Percentiles rank a stretch among this genome's conserved stretches.
Evolutionary conservation across 1,139 yeast species (phyloP).

Genomic region (Hyphopichia wangnamkhiaoensis): DNA sequence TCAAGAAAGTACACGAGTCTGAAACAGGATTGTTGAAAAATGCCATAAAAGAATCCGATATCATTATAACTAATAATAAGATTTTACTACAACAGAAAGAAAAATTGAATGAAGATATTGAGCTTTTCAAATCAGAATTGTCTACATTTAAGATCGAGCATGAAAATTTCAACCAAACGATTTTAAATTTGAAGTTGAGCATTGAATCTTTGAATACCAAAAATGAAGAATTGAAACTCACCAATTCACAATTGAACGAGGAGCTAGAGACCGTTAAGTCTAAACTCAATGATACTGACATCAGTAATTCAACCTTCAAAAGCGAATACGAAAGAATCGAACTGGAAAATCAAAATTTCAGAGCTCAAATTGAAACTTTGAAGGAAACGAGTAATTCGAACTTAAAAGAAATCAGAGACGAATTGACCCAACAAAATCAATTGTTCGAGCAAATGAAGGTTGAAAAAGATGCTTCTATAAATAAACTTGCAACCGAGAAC

Average conservation of each 20-base stretch:
- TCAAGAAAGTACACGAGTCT: constrained; percentile 3
- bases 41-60: constrained; percentile 5
- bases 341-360: constrained; percentile 1
- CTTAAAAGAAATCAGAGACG: neutral
- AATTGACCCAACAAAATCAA: neutral
- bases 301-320: neutral
- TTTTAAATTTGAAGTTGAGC: constrained; percentile 13
- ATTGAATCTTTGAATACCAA: constrained; percentile 10
- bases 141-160: constrained; percentile 12
- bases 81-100: constrained; percentile 9
- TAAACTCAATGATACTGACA: neutral
- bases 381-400: neutral
- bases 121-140: constrained; percentile 16
- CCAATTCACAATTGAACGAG: neutral
- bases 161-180: constrained; percentile 12
- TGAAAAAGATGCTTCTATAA: constrained; percentile 1
- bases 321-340: constrained; percentile 1
- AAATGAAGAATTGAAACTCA: constrained; percentile 9
- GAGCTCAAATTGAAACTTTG: neutral
- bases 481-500: neutral
- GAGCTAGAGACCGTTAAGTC: neutral
- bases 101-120: constrained; percentile 11
- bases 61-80: constrained; percentile 6
- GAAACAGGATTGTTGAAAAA: constrained; percentile 5
- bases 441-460: neutral